A percentile compares a stretch with the other conserved stretches of the same genome.
phyloP scores from a whole-genome alignment of 2,329 filamentous ascomycete species.

The Phialophora verrucosa region DNA sequence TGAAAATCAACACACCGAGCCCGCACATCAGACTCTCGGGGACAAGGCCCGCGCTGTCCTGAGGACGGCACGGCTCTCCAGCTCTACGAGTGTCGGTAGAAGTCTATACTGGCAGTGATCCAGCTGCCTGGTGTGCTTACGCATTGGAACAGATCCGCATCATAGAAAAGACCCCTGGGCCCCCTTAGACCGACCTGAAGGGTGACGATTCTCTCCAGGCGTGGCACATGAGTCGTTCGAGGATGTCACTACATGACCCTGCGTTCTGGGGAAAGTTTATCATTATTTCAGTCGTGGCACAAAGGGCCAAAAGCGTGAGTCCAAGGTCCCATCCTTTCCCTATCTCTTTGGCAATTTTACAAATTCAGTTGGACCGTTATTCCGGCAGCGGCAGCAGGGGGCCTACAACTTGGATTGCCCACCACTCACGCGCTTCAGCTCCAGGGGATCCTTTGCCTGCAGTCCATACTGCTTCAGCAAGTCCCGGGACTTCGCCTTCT shows the following conservation, averaged over 20 bases:
- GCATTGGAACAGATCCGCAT: neutral
- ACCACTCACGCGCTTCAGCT: slow-evolving; percentile 36
- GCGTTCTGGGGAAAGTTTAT: neutral
- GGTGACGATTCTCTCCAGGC: neutral
- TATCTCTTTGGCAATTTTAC: neutral
- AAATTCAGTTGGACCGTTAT: neutral
- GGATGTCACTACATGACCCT: neutral
- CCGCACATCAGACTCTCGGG: neutral
- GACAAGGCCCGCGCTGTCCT: neutral
- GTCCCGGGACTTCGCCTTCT: slow-evolving; percentile 37
- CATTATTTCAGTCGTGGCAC: neutral
- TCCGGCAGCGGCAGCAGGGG: neutral
- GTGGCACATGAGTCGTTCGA: neutral
- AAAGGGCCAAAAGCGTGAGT: neutral
- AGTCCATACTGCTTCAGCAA: slow-evolving; percentile 37
- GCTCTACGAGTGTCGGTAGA: neutral
- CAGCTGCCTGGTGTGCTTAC: neutral
- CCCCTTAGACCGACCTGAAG: neutral
- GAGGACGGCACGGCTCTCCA: neutral
- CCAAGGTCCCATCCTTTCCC: neutral
- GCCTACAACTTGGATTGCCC: slow-evolving; percentile 32
- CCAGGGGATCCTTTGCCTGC: slow-evolving; percentile 33
- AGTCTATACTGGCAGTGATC: neutral
- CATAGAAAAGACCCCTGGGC: neutral
- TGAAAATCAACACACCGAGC: neutral